Evolutionary conservation across 1,284 basidiomycete species (phyloP).

Genomic region (Erythrobasidium hasegawianum): DNA sequence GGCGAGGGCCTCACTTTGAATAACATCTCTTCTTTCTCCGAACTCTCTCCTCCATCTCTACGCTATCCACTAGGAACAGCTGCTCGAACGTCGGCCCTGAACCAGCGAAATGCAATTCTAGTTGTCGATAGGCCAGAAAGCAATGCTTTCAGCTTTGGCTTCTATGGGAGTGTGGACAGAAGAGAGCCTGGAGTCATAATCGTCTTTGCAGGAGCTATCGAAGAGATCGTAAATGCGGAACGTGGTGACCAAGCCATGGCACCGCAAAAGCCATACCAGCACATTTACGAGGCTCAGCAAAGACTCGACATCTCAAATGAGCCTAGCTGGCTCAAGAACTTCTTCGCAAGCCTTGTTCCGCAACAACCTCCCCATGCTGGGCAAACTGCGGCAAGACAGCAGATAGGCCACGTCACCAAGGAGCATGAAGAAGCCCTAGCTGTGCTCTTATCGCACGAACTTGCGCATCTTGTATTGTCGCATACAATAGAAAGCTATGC

Average conservation of each 20-base stretch:
- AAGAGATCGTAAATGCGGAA: conserved; percentile 39
- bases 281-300: background rate
- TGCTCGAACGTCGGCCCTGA: conserved; percentile 6
- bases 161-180: conserved; percentile 24
- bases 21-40: background rate
- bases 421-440: conserved; percentile 42
- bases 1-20: background rate
- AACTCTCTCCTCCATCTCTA: background rate
- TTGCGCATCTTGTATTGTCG: conserved; percentile 42
- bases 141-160: conserved; percentile 45
- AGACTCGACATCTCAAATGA: conserved; percentile 5
- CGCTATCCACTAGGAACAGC: conserved; percentile 10
- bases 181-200: conserved; percentile 38
- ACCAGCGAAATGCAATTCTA: conserved; percentile 41
- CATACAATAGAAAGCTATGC: conserved; percentile 45
- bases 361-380: background rate
- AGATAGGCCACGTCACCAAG: conserved; percentile 14
- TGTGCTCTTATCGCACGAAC: conserved; percentile 43
- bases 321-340: conserved; percentile 21
- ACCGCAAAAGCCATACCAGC: background rate
- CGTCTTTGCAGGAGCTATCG: conserved; percentile 45
- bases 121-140: conserved; percentile 42
- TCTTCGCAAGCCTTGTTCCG: conserved; percentile 24
- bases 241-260: background rate
- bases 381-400: background rate